phyloP scores from a whole-genome alignment of 2,329 filamentous ascomycete species.

The Fusarium lateritium region DNA sequence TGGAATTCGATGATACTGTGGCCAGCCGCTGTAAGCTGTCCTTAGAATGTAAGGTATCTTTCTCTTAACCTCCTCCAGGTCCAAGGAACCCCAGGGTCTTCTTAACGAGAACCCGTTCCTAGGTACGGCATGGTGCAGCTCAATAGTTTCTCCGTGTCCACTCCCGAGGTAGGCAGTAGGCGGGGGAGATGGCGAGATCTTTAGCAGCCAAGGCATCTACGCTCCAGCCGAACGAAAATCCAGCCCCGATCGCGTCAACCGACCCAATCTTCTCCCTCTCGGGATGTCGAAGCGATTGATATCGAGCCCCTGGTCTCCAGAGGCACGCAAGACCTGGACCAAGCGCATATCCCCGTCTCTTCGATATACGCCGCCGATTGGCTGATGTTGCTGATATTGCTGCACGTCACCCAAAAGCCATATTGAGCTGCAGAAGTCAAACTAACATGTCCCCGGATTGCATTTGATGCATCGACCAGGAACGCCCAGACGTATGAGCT shows the following conservation, averaged over 20 bases:
- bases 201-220: slow-evolving; percentile 18
- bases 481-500: slow-evolving; percentile 26
- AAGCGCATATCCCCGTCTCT: slow-evolving; percentile 40
- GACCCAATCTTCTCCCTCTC: slow-evolving; percentile 7
- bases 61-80: slow-evolving; percentile 7
- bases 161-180: not conserved
- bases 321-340: slow-evolving; percentile 44
- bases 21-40: not conserved
- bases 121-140: not conserved
- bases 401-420: slow-evolving; percentile 46
- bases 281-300: slow-evolving; percentile 29
- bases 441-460: slow-evolving; percentile 42
- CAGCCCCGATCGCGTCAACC: slow-evolving; percentile 19
- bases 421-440: slow-evolving; percentile 39
- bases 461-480: slow-evolving; percentile 34
- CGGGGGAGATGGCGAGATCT: slow-evolving; percentile 24
- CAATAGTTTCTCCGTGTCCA: not conserved
- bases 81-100: slow-evolving; percentile 1
- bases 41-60: not conserved
- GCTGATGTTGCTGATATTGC: slow-evolving; percentile 33
- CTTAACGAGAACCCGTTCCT: not conserved
- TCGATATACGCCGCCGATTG: slow-evolving; percentile 40
- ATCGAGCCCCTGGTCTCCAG: slow-evolving; percentile 34
- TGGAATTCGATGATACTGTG: not conserved
- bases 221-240: slow-evolving; percentile 10